Conservation (phyloP, 2,329 filamentous ascomycete genomes). For the Tolypocladium cylindrosporum region DNA sequence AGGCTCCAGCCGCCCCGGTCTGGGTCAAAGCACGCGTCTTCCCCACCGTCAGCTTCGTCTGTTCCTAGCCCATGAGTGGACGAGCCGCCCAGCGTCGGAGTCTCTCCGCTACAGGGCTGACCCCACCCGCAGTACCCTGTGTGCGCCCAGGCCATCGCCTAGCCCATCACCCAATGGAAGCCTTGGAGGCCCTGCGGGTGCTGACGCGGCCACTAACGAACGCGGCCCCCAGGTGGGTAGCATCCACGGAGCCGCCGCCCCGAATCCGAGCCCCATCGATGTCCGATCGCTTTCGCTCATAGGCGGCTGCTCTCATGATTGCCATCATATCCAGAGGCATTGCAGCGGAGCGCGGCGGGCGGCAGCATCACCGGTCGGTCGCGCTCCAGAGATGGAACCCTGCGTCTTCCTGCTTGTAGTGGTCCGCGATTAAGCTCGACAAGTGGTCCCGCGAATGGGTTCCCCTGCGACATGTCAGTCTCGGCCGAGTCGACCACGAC, state of each 20-base stretch:
- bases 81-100: not conserved
- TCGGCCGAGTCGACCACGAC: not conserved
- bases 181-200: constrained; percentile 4
- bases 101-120: not conserved
- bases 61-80: not conserved
- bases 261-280: not conserved
- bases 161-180: not conserved
- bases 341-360: not conserved
- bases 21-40: not conserved
- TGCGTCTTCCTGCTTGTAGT: constrained; percentile 65
- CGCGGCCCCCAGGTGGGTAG: not conserved
- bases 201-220: constrained; percentile 9
- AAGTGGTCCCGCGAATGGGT: constrained; percentile 61
- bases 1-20: not conserved
- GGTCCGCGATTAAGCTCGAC: constrained; percentile 64
- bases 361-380: constrained; percentile 12
- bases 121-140: not conserved
- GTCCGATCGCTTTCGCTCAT: not conserved
- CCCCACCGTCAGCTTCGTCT: constrained; percentile 1
- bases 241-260: not conserved
- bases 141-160: constrained; percentile 3
- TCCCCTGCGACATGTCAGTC: constrained; percentile 32
- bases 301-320: not conserved
- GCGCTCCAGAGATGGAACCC: constrained; percentile 43
- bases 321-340: not conserved